A percentile compares a stretch with the other conserved stretches of the same genome.
phyloP scores from a whole-genome alignment of 2,329 filamentous ascomycete genomes.

The Blumeriella jaapii region DNA sequence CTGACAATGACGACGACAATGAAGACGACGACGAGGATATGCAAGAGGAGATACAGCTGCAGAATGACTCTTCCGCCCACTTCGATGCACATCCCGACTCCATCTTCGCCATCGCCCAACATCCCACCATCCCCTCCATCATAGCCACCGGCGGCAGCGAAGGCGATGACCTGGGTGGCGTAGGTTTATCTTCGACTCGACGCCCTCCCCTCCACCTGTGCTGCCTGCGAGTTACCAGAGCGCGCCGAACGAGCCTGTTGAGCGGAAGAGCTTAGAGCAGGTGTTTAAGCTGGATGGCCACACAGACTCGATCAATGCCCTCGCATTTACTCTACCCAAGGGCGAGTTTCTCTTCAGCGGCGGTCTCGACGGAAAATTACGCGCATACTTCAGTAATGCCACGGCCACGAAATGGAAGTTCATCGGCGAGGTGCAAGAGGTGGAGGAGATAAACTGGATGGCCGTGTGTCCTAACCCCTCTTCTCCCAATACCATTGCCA shows the following conservation, averaged over 20 bases:
- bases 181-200: constrained; percentile 74
- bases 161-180: constrained; percentile 51
- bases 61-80: constrained; percentile 89
- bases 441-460: constrained; percentile 93
- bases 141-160: constrained; percentile 76
- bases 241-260: constrained; percentile 46
- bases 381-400: constrained; percentile 51
- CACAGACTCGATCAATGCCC: constrained; percentile 78
- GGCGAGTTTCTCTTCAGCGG: constrained; percentile 81
- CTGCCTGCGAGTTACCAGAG: constrained; percentile 67
- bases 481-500: constrained; percentile 70
- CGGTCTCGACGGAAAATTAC: constrained; percentile 74
- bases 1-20: constrained; percentile 51
- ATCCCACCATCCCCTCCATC: constrained; percentile 66
- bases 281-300: constrained; percentile 78
- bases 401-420: constrained; percentile 44
- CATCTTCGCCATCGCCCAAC: constrained; percentile 90
- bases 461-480: constrained; percentile 57
- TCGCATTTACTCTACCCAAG: constrained; percentile 70
- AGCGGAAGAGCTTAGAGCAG: constrained; percentile 48
- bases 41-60: constrained; percentile 64
- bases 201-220: constrained; percentile 48
- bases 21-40: constrained; percentile 43
- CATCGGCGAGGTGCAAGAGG: constrained; percentile 72
- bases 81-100: constrained; percentile 86